Evolutionary conservation across 148 eudicot species (phyloP).

Genomic region (Talinum fruticosum): DNA sequence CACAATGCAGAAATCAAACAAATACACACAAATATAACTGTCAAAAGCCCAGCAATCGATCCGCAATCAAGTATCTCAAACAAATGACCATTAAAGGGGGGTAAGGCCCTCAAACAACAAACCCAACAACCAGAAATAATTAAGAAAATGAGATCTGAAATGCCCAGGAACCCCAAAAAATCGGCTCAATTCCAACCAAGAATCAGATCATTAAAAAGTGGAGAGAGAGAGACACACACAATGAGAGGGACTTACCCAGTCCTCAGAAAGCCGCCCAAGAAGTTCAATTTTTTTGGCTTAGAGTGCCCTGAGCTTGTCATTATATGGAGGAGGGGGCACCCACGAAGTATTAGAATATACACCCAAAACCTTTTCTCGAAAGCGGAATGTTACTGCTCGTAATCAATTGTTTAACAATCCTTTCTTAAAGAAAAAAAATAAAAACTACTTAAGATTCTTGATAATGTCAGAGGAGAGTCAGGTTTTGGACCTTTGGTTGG

Average conservation of each 20-base stretch:
- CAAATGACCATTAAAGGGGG: neutral
- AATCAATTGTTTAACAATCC: too few species aligned
- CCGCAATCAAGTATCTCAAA: neutral
- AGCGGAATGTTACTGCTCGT: neutral
- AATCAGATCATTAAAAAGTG: neutral
- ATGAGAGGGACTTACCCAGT: constrained; percentile 13
- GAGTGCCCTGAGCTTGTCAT: constrained; percentile 14
- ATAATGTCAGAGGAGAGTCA: too few species aligned
- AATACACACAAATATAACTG: constrained; percentile 13
- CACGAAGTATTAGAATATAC: neutral
- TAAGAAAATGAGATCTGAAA: constrained; percentile 18
- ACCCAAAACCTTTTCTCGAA: neutral
- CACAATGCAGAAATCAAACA: constrained; percentile 15
- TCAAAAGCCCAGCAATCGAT: neutral
- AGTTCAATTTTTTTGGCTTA: constrained; percentile 1
- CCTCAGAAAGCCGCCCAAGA: neutral
- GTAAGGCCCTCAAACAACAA: neutral
- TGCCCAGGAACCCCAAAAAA: constrained; percentile 1
- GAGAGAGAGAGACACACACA: neutral
- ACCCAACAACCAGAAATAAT: neutral
- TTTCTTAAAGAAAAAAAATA: too few species aligned
- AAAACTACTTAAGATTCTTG: too few species aligned
- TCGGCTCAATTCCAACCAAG: too few species aligned
- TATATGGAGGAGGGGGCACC: neutral
- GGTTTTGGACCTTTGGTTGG: too few species aligned